Percentiles rank a stretch among this genome's conserved stretches.
These are phyloP conservation scores for Blastobotrys capitulatus DNA, from an alignment of 1,139 yeast species.

Conservation along the genomic window DNA sequence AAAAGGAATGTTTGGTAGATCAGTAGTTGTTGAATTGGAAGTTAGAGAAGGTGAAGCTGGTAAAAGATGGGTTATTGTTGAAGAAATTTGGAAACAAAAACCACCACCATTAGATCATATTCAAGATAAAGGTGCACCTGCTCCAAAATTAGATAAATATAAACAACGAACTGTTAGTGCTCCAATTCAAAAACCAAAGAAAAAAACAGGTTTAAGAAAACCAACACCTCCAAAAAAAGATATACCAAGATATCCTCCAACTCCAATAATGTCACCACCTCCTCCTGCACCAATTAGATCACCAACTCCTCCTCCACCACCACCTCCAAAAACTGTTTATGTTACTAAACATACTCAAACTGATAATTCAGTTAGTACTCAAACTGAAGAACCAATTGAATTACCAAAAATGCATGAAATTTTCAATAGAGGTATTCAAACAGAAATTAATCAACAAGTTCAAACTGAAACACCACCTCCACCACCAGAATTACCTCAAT, in stretches of 20 bases:
- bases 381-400: constrained; percentile 16
- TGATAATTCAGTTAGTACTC: constrained; percentile 17
- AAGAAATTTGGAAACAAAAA: constrained; percentile 40
- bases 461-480: not conserved
- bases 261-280: constrained; percentile 1
- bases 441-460: not conserved
- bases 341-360: constrained; percentile 10
- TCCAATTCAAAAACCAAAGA: not conserved
- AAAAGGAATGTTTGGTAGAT: constrained; percentile 70
- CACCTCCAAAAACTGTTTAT: not conserved
- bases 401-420: not conserved
- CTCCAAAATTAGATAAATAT: constrained; percentile 2
- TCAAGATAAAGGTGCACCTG: not conserved
- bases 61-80: constrained; percentile 77
- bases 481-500: not conserved
- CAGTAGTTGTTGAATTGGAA: constrained; percentile 65
- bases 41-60: constrained; percentile 36
- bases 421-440: not conserved
- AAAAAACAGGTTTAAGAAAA: constrained; percentile 7
- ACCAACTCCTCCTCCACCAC: not conserved
- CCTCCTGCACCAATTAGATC: not conserved
- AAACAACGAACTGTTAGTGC: constrained; percentile 4
- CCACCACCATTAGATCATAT: constrained; percentile 13
- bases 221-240: constrained; percentile 8
- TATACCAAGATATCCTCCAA: not conserved